A percentile compares a stretch with the other conserved stretches of the same genome.
Conservation (phyloP, 768 basidiomycete species). For the Calvatia gigantea region DNA sequence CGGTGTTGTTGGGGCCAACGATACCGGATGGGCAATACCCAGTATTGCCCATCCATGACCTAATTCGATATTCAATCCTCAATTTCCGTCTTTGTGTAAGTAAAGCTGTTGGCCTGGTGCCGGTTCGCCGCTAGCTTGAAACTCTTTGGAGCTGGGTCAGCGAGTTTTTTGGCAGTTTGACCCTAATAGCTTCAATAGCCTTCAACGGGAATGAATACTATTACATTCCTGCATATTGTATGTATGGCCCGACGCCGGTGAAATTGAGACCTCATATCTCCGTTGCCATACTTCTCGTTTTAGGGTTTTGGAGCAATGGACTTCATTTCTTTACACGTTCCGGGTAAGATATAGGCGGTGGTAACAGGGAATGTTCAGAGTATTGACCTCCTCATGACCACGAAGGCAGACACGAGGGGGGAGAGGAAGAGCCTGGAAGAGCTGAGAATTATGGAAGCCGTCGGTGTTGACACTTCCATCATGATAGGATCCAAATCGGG, state of each 20-base stretch:
- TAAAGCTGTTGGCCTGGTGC: neutral
- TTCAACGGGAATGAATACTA: neutral
- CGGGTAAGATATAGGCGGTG: neutral
- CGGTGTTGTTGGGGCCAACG: no score
- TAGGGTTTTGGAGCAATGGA: neutral
- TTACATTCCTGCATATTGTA: neutral
- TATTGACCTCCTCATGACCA: neutral
- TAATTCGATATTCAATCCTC: neutral
- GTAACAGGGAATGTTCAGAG: neutral
- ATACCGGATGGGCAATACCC: neutral
- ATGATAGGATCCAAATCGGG: no score
- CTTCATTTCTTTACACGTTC: neutral
- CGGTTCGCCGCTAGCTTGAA: neutral
- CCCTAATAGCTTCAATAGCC: neutral
- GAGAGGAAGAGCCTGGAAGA: neutral
- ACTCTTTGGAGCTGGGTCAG: neutral
- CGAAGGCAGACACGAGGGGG: conserved; percentile 2
- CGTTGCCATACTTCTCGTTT: neutral
- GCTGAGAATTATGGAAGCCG: conserved; percentile 5
- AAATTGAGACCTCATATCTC: neutral
- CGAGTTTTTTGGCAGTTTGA: neutral
- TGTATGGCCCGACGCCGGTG: neutral
- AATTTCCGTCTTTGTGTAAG: neutral
- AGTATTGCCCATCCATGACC: neutral
- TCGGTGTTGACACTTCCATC: conserved; percentile 5